Percentiles rank a stretch among this genome's conserved stretches.
phyloP scores from a whole-genome alignment of 2,329 filamentous ascomycete species.

The Coleophoma eucalyptorum region DNA sequence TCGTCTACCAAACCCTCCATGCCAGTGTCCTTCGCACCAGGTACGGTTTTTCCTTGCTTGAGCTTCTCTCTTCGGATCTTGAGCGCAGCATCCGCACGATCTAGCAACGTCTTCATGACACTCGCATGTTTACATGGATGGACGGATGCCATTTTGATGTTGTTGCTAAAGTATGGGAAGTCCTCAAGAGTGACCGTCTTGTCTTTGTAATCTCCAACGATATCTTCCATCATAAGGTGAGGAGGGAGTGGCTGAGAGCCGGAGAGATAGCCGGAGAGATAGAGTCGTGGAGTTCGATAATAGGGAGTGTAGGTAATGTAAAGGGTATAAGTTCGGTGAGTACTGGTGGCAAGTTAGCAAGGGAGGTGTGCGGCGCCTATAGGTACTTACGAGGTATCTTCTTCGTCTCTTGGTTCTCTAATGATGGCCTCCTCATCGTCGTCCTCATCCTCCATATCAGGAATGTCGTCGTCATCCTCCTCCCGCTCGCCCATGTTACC shows the following conservation, averaged over 20 bases:
- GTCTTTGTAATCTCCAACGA: constrained; percentile 94
- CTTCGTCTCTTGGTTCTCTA: constrained; percentile 52
- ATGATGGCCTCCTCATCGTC: constrained; percentile 96
- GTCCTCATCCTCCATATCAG: constrained; percentile 97
- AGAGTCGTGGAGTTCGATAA: constrained; percentile 93
- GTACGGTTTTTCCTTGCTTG: constrained; percentile 50
- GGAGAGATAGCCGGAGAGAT: constrained; percentile 84
- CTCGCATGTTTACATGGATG: constrained; percentile 97
- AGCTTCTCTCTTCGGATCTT: constrained; percentile 85
- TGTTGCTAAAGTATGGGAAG: constrained; percentile 89
- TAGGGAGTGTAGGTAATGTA: constrained; percentile 98
- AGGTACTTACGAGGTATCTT: constrained; percentile 22
- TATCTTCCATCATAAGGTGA: constrained; percentile 91
- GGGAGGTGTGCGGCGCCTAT: background rate
- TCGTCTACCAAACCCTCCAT: constrained; percentile 87
- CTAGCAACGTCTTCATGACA: constrained; percentile 96
- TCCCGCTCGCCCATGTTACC: constrained; percentile 78
- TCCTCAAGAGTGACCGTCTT: constrained; percentile 98
- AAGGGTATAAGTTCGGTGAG: constrained; percentile 89
- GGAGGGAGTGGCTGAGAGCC: constrained; percentile 78
- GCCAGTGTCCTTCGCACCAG: constrained; percentile 46
- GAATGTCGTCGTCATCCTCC: constrained; percentile 77
- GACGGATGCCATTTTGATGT: constrained; percentile 92
- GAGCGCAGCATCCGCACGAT: constrained; percentile 88
- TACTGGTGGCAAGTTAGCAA: constrained; percentile 42